A percentile compares a stretch with the other conserved stretches of the same genome.
Conservation (phyloP, 352 stramenopile species). For the Albugo candida region DNA sequence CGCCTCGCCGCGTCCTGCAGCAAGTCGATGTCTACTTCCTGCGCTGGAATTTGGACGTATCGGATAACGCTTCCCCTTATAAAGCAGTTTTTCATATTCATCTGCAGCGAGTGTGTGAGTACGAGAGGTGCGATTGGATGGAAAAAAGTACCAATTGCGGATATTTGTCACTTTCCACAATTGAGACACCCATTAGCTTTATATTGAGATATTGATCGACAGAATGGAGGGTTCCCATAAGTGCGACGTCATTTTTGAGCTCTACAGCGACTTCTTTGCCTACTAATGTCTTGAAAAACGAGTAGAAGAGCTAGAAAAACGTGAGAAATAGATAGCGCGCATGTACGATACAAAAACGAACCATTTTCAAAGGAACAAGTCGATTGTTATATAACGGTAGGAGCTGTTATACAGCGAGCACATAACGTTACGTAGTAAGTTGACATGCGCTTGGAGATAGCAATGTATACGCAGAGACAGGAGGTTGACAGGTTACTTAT, state of each 20-base stretch:
- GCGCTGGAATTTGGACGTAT: constrained; percentile 95
- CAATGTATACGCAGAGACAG: too few species aligned
- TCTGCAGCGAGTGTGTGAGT: constrained; percentile 19
- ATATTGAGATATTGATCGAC: constrained; percentile 99
- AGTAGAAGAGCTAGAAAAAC: constrained; percentile 85
- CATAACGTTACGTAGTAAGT: too few species aligned
- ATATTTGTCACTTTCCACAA: constrained; percentile 92
- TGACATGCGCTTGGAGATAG: too few species aligned
- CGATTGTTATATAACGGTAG: too few species aligned
- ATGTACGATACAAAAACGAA: too few species aligned
- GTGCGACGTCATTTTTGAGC: constrained; percentile 97
- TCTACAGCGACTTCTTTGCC: constrained; percentile 96
- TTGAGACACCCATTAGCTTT: constrained; percentile 90
- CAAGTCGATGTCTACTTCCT: constrained; percentile 94
- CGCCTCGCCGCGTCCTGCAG: constrained; percentile 66
- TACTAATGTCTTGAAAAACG: constrained; percentile 97
- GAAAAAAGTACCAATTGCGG: constrained; percentile 80
- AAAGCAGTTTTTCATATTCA: constrained; percentile 96
- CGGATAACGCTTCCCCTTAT: constrained; percentile 94
- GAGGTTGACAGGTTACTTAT: too few species aligned
- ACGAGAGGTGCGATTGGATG: background rate
- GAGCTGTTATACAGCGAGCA: too few species aligned
- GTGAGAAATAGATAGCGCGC: constrained; percentile 1
- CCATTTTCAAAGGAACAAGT: too few species aligned
- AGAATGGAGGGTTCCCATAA: constrained; percentile 91